These are phyloP conservation scores for Hypoxylon sp. DNA, from an alignment of 2,329 filamentous ascomycete species.

Conservation along the genomic window DNA sequence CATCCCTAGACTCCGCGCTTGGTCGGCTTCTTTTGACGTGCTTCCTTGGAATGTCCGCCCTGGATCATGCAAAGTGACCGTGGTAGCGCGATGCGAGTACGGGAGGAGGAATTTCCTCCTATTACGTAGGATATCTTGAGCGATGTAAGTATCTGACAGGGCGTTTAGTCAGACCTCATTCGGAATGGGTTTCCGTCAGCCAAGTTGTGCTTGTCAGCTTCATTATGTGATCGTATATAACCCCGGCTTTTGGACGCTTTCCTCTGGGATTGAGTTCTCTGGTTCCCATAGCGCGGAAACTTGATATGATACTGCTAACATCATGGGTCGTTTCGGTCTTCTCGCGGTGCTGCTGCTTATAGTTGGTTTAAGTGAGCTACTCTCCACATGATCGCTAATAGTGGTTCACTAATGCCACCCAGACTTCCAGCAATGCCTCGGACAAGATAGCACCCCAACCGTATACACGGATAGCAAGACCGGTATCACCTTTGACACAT, in stretches of 20 bases:
- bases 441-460: slow-evolving; percentile 48
- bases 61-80: slow-evolving; percentile 23
- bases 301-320: slow-evolving; percentile 12
- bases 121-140: slow-evolving; percentile 19
- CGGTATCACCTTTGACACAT: slow-evolving; percentile 69
- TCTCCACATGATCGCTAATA: not conserved
- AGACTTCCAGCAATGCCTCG: slow-evolving; percentile 50
- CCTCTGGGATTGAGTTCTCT: slow-evolving; percentile 1
- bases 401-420: slow-evolving; percentile 38
- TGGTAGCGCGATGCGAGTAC: slow-evolving; percentile 14
- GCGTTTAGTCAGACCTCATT: slow-evolving; percentile 22
- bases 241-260: not conserved
- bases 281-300: slow-evolving; percentile 7
- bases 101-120: slow-evolving; percentile 33
- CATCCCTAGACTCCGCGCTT: slow-evolving; percentile 12
- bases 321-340: slow-evolving; percentile 48
- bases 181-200: slow-evolving; percentile 31
- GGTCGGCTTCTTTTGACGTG: slow-evolving; percentile 16
- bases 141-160: slow-evolving; percentile 4
- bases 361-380: slow-evolving; percentile 45
- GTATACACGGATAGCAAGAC: slow-evolving; percentile 64
- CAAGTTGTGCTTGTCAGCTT: slow-evolving; percentile 20
- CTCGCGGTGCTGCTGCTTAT: slow-evolving; percentile 48
- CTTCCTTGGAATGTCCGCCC: slow-evolving; percentile 4
- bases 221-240: slow-evolving; percentile 31